phyloP scores from a whole-genome alignment of 169 alveolate species.

The Theileria annulata region DNA sequence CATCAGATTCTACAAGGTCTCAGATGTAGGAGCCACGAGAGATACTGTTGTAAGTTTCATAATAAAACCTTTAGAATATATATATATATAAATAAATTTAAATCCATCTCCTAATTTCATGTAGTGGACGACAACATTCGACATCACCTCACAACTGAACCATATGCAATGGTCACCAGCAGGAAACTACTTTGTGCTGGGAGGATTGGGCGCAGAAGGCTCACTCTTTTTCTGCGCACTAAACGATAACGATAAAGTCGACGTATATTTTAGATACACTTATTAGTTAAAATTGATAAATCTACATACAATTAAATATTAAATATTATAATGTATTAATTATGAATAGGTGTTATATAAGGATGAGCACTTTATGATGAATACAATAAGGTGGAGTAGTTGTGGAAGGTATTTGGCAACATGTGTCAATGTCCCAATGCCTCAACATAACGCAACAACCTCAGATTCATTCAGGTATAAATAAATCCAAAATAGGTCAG shows the following conservation, averaged over 20 bases:
- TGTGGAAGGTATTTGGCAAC: constrained; percentile 87
- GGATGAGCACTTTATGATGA: constrained; percentile 84
- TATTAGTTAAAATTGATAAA: neutral
- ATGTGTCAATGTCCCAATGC: constrained; percentile 71
- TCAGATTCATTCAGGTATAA: constrained; percentile 60
- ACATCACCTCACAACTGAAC: constrained; percentile 77
- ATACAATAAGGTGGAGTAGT: constrained; percentile 85
- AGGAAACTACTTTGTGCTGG: constrained; percentile 85
- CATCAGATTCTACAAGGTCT: constrained; percentile 84
- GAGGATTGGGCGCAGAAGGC: constrained; percentile 83
- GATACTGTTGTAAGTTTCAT: constrained; percentile 55
- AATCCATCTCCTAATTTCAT: constrained; percentile 5
- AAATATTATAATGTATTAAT: neutral
- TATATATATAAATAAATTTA: neutral
- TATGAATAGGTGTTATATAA: constrained; percentile 70
- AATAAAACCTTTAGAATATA: no score
- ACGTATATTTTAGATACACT: constrained; percentile 46
- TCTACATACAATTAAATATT: neutral
- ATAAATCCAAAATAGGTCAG: neutral
- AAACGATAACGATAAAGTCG: constrained; percentile 83
- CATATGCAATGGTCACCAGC: constrained; percentile 86
- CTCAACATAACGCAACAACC: constrained; percentile 48
- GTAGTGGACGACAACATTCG: constrained; percentile 74
- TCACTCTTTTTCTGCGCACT: constrained; percentile 80
- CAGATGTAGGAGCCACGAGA: constrained; percentile 78